Evolutionary conservation across 306 rosid genomes (phyloP).

Genomic region (Luffa aegyptiaca): DNA sequence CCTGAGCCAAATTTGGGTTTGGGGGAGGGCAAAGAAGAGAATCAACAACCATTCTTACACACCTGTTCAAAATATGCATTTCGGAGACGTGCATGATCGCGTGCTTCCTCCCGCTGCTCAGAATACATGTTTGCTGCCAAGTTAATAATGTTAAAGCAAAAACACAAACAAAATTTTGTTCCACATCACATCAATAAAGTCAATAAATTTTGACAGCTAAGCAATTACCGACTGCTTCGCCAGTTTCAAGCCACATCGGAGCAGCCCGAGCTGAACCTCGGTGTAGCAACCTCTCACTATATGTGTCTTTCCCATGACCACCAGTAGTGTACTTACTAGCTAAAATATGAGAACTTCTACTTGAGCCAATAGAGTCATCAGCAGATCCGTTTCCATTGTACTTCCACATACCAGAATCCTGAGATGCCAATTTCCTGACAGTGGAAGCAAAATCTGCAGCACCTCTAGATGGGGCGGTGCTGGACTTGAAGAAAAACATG

Average conservation of each 20-base stretch:
- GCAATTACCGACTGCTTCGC: slow-evolving; percentile 88
- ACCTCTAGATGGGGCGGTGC: slow-evolving; percentile 61
- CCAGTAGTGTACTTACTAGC: slow-evolving; percentile 43
- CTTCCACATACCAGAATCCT: slow-evolving; percentile 91
- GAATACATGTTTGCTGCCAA: slow-evolving; percentile 89
- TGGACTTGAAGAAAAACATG: slow-evolving; percentile 64
- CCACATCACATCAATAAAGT: slow-evolving; percentile 29
- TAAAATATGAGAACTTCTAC: slow-evolving; percentile 57
- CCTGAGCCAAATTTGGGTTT: background rate
- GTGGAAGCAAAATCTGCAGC: slow-evolving; percentile 82
- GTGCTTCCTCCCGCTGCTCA: slow-evolving; percentile 94
- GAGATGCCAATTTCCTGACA: slow-evolving; percentile 83
- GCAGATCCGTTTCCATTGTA: slow-evolving; percentile 64
- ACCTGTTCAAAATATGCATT: slow-evolving; percentile 97
- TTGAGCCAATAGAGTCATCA: slow-evolving; percentile 67
- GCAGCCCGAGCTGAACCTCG: slow-evolving; percentile 68
- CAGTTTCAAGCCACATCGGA: slow-evolving; percentile 96
- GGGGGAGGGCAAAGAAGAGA: background rate
- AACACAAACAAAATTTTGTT: slow-evolving; percentile 12
- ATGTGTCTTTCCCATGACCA: slow-evolving; percentile 56
- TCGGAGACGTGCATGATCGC: slow-evolving; percentile 92
- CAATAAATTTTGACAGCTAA: slow-evolving; percentile 14
- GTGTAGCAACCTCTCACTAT: slow-evolving; percentile 54
- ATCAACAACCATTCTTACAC: slow-evolving; percentile 16
- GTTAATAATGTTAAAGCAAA: slow-evolving; percentile 43